phyloP scores from a whole-genome alignment of 2,329 filamentous ascomycete species.

The Xylariaceae sp. region DNA sequence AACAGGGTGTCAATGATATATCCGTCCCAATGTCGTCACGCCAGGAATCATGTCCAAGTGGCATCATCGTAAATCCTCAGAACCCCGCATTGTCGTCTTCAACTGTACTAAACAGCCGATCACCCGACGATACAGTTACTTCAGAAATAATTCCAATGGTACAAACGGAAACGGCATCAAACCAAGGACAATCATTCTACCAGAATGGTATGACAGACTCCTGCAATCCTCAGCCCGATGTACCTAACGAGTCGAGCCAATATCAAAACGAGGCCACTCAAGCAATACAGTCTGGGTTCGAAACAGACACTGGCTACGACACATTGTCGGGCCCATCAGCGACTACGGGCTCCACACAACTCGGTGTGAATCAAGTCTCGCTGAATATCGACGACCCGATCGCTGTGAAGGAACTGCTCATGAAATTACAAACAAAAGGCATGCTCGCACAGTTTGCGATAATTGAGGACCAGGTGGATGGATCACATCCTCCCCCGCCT shows the following conservation, averaged over 20 bases:
- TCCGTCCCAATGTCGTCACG: background rate
- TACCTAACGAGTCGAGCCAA: too few species aligned
- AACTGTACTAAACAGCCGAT: conserved; percentile 1
- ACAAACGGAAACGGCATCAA: too few species aligned
- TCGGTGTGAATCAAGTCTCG: background rate
- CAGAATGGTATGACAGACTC: too few species aligned
- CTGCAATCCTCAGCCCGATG: too few species aligned
- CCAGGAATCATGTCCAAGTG: conserved; percentile 1
- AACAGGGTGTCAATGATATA: conserved; percentile 1
- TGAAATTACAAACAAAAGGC: conserved; percentile 22
- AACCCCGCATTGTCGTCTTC: conserved; percentile 1
- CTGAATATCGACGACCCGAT: conserved; percentile 14
- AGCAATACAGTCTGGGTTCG: too few species aligned
- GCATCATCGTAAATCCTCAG: background rate
- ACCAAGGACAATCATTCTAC: too few species aligned
- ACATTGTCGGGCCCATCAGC: background rate
- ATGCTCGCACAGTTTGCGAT: conserved; percentile 22
- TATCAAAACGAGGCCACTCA: too few species aligned
- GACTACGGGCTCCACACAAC: background rate
- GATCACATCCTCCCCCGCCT: conserved; percentile 1
- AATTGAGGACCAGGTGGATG: conserved; percentile 18
- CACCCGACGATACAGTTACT: background rate
- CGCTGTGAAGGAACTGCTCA: conserved; percentile 19
- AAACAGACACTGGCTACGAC: too few species aligned
- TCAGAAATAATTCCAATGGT: too few species aligned